A percentile compares a stretch with the other conserved stretches of the same genome.
Conservation (phyloP, 768 basidiomycete genomes). For the Tulasnella sp. region DNA sequence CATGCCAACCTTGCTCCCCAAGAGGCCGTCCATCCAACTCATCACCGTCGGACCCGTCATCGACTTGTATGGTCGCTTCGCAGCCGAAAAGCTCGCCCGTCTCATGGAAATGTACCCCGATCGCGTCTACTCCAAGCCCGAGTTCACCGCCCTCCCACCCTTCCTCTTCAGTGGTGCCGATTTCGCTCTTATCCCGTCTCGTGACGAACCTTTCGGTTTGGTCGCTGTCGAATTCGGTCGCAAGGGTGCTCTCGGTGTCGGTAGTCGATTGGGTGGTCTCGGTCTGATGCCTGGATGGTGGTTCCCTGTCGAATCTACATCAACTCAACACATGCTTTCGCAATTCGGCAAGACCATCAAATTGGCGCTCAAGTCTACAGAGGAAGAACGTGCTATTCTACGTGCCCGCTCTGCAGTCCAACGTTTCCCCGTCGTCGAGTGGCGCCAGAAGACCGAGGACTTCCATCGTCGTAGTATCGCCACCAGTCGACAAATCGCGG, state of each 20-base stretch:
- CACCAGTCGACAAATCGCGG: conserved; percentile 69
- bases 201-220: conserved; percentile 94
- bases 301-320: conserved; percentile 95
- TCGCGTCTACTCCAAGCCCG: conserved; percentile 93
- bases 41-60: conserved; percentile 93
- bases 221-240: conserved; percentile 96
- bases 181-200: conserved; percentile 92
- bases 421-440: conserved; percentile 97
- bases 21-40: conserved; percentile 81
- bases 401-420: conserved; percentile 93
- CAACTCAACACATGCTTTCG: conserved; percentile 92
- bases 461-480: conserved; percentile 86
- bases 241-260: conserved; percentile 95
- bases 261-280: conserved; percentile 89
- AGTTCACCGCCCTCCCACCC: conserved; percentile 91
- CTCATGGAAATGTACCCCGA: conserved; percentile 96
- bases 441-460: conserved; percentile 95
- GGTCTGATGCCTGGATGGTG: conserved; percentile 99
- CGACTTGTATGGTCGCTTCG: conserved; percentile 92
- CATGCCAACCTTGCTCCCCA: conserved; percentile 88
- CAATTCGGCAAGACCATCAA: conserved; percentile 95
- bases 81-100: conserved; percentile 89
- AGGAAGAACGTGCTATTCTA: conserved; percentile 89
- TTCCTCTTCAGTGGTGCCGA: conserved; percentile 95
- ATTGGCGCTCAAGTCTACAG: conserved; percentile 85